A percentile compares a stretch with the other conserved stretches of the same genome.
Conservation (phyloP, 1,284 basidiomycete species). For the Tranzscheliella williamsii region DNA sequence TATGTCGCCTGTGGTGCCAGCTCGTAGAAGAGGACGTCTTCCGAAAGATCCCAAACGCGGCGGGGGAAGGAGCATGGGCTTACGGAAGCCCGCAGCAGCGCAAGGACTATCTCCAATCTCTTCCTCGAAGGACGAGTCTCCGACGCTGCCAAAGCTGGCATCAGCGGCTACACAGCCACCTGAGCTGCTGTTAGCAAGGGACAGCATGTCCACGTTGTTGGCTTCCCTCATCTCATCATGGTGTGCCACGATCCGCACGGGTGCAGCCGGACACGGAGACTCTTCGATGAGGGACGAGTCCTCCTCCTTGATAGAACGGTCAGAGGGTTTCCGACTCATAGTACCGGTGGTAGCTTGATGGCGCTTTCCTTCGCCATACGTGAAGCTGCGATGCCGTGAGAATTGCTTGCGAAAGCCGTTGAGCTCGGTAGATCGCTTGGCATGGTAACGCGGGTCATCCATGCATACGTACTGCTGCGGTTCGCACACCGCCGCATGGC, state of each 20-base stretch:
- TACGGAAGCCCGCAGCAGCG: conserved; percentile 33
- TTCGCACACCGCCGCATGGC: conserved; percentile 72
- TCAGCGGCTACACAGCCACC: conserved; percentile 24
- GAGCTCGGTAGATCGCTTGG: conserved; percentile 78
- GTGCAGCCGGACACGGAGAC: conserved; percentile 19
- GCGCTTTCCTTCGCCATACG: conserved; percentile 46
- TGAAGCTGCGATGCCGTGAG: conserved; percentile 53
- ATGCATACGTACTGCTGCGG: conserved; percentile 84
- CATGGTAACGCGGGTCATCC: conserved; percentile 85
- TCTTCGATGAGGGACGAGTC: conserved; percentile 24
- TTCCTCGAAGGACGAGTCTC: conserved; percentile 53
- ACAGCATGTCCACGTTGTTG: background rate
- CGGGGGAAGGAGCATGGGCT: conserved; percentile 16
- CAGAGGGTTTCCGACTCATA: background rate
- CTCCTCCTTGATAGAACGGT: conserved; percentile 36
- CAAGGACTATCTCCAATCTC: conserved; percentile 49
- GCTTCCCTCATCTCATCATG: conserved; percentile 1
- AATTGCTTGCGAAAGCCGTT: conserved; percentile 83
- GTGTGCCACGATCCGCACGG: background rate
- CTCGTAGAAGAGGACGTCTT: conserved; percentile 24
- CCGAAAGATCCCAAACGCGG: conserved; percentile 18
- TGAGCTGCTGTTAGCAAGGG: background rate
- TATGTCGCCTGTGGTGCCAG: conserved; percentile 33
- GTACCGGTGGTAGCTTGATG: background rate
- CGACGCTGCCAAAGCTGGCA: conserved; percentile 50